Percentiles rank a stretch among this genome's conserved stretches.
Evolutionary conservation across 202 grass and related monocot species (phyloP).

Genomic region (Zizania palustris): DNA sequence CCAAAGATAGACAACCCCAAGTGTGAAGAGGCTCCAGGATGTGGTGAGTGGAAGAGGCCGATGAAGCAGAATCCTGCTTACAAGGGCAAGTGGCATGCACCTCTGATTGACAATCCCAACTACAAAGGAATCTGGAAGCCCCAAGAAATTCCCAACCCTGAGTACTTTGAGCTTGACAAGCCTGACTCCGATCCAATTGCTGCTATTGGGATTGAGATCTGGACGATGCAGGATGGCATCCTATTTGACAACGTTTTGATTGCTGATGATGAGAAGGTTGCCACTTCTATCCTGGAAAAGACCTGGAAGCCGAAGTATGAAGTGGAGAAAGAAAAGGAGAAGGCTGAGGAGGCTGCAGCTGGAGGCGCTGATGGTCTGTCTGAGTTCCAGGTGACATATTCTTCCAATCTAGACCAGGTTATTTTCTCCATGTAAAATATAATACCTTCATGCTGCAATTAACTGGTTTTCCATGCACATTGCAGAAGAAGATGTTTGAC

Average conservation of each 20-base stretch:
- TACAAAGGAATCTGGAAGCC: slow-evolving; percentile 99
- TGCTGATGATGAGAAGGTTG: slow-evolving; percentile 76
- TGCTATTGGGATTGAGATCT: slow-evolving; percentile 90
- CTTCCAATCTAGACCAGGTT: background rate
- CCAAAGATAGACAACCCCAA: slow-evolving; percentile 94
- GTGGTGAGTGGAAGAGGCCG: slow-evolving; percentile 92
- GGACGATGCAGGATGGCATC: slow-evolving; percentile 91
- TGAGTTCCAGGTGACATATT: slow-evolving; percentile 68
- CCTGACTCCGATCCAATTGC: slow-evolving; percentile 86
- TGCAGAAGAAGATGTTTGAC: slow-evolving; percentile 93
- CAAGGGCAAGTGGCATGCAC: slow-evolving; percentile 93
- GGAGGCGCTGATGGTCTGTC: slow-evolving; percentile 57
- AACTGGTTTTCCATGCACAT: slow-evolving; percentile 24
- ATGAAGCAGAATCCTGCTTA: slow-evolving; percentile 89
- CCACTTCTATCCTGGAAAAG: slow-evolving; percentile 55
- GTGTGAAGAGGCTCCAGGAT: slow-evolving; percentile 88
- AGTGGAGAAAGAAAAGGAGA: slow-evolving; percentile 85
- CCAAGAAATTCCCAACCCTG: slow-evolving; percentile 82
- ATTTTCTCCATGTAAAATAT: background rate
- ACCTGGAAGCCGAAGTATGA: slow-evolving; percentile 91
- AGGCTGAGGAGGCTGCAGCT: slow-evolving; percentile 60
- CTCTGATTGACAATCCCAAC: slow-evolving; percentile 83
- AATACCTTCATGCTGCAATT: background rate
- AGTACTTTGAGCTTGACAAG: slow-evolving; percentile 81
- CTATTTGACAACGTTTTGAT: slow-evolving; percentile 91